A percentile compares a stretch with the other conserved stretches of the same genome.
phyloP scores from a whole-genome alignment of 306 rosid species.

The Senna siamea region DNA sequence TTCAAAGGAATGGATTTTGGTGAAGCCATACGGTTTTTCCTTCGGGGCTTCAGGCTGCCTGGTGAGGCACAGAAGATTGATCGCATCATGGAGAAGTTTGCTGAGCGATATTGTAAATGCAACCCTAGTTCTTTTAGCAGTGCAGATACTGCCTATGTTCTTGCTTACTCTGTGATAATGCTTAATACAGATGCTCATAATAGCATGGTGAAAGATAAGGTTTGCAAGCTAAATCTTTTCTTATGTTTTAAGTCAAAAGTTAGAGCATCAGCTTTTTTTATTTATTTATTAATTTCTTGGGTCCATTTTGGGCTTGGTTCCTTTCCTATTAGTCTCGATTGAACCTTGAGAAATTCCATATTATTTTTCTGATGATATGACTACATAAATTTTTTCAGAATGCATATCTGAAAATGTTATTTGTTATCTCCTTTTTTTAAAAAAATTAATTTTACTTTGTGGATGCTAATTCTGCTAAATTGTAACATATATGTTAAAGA shows the following conservation, averaged over 20 bases:
- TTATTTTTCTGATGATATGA: conserved; percentile 30
- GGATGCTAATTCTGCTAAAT: conserved; percentile 21
- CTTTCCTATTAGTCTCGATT: conserved; percentile 18
- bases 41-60: conserved; percentile 94
- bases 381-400: conserved; percentile 29
- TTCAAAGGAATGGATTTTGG: conserved; percentile 93
- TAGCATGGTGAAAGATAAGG: conserved; percentile 97
- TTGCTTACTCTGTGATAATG: conserved; percentile 98
- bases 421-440: conserved; percentile 19
- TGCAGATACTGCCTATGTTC: conserved; percentile 99
- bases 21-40: conserved; percentile 93
- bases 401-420: conserved; percentile 24
- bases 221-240: conserved; percentile 48
- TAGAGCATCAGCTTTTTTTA: neutral
- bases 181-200: conserved; percentile 99
- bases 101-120: conserved; percentile 99
- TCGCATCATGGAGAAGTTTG: conserved; percentile 99
- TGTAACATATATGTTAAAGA: conserved; percentile 25
- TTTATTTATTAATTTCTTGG: conserved; percentile 5
- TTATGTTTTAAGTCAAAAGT: conserved; percentile 29
- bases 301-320: conserved; percentile 24
- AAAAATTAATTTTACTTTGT: neutral
- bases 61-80: conserved; percentile 99
- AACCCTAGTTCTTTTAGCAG: conserved; percentile 91
- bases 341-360: conserved; percentile 20